Conservation (phyloP, 1,139 yeast species). For the Yamadazyma songkhlaensis region DNA sequence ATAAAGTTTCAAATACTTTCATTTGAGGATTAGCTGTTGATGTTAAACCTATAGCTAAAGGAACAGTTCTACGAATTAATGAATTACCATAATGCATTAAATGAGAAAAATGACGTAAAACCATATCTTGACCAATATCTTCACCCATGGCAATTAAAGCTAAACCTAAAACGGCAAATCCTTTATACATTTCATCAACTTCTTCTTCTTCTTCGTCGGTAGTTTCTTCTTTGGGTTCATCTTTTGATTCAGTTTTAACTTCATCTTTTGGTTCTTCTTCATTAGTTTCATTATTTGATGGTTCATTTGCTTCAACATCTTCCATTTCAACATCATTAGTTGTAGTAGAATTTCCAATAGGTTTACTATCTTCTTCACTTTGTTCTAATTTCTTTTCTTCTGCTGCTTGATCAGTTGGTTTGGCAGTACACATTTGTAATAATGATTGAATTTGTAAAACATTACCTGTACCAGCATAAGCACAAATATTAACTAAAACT, state of each 20-base stretch:
- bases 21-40: conserved; percentile 94
- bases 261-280: conserved; percentile 15
- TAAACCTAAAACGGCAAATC: conserved; percentile 90
- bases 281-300: conserved; percentile 1
- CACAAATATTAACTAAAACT: conserved; percentile 88
- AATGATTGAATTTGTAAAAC: conserved; percentile 91
- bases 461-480: conserved; percentile 97
- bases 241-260: conserved; percentile 4
- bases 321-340: conserved; percentile 23
- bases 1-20: conserved; percentile 94
- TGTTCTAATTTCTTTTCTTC: conserved; percentile 37
- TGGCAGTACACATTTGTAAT: conserved; percentile 81
- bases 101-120: conserved; percentile 94
- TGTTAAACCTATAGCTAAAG: conserved; percentile 94
- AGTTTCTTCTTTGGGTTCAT: conserved; percentile 9
- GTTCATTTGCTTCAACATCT: conserved; percentile 17
- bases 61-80: conserved; percentile 89
- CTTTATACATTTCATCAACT: conserved; percentile 70
- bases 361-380: conserved; percentile 27
- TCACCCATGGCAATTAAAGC: conserved; percentile 98
- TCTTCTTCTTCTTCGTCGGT: conserved; percentile 33
- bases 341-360: conserved; percentile 10
- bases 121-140: conserved; percentile 97
- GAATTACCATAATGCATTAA: conserved; percentile 97
- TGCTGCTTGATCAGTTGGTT: conserved; percentile 34